A percentile compares a stretch with the other conserved stretches of the same genome.
Evolutionary conservation across 192 early-diverging fungal species (phyloP).

Genomic region (Spinellus fusiger): DNA sequence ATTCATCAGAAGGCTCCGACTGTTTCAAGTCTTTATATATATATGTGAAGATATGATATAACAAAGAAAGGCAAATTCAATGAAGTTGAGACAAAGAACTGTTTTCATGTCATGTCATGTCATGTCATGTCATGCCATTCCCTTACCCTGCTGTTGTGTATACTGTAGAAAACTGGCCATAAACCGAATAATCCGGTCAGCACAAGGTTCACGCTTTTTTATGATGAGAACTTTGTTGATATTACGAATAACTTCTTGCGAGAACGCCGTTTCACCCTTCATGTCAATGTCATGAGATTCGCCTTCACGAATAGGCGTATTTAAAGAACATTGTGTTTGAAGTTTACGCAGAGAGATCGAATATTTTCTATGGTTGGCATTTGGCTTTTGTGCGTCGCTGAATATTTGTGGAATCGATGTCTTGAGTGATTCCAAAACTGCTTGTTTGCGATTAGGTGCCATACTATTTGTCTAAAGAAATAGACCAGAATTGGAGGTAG

Average conservation of each 20-base stretch:
- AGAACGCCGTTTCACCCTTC: conserved; percentile 62
- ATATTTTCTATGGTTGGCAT: conserved; percentile 53
- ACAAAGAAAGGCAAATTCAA: not conserved
- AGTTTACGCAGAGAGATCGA: conserved; percentile 4
- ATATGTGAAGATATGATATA: not conserved
- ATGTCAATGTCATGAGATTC: conserved; percentile 23
- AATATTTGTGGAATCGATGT: conserved; percentile 63
- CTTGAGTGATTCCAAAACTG: conserved; percentile 13
- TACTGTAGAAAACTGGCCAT: conserved; percentile 70
- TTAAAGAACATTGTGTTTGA: conserved; percentile 52
- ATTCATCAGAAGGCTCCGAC: conserved; percentile 13
- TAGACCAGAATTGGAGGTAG: too few species aligned
- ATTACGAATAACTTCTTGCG: conserved; percentile 72
- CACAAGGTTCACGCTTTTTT: conserved; percentile 65
- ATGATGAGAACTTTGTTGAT: conserved; percentile 71
- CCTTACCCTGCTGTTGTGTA: conserved; percentile 54
- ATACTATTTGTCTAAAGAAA: not conserved
- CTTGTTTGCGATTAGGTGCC: not conserved
- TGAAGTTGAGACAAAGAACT: not conserved
- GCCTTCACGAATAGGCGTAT: conserved; percentile 38
- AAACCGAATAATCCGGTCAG: conserved; percentile 68
- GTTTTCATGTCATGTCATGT: too few species aligned
- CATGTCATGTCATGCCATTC: too few species aligned
- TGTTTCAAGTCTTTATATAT: not conserved
- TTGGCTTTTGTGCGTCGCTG: conserved; percentile 65